Evolutionary conservation across 73 alveolate genomes (phyloP), one percentile per base, ranked within the genome.

Genomic region (Tetrahymena malaccensis): DNA sequence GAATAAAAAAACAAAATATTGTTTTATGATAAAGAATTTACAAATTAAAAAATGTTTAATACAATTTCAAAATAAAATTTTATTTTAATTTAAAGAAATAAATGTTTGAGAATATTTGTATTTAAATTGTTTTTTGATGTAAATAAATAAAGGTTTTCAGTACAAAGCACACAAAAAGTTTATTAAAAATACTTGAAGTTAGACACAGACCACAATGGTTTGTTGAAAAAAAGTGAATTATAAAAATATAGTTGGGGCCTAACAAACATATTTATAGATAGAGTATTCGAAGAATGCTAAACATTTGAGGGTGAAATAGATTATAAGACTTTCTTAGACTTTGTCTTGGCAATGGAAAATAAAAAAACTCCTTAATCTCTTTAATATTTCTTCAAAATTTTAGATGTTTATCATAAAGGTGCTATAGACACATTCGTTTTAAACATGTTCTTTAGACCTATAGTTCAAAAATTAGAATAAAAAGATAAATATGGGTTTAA

Each of bases 301-400:
- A 98, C 99, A 55, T 98, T 98, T 94, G 99, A 98, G 96, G 99
- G 99, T 35, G 99, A 98, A 89, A 98, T 98, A 98, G 99, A 99
- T 97, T 99, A 98, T 97, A 99, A 99, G 95, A 98, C 99, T 38
- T 99, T 99, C 97, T 94, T 98, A 10, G 99, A 99, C 96, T 99
- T 99, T 94, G 99, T 99, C 38, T 98, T 99, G 37, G 99, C 99
- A 5, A 98, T 99, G 99, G 99, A 99, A 97, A 99, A 99, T 97
- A 99, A 99, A 95, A 99, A 99, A 96, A 95, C 99, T 55, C 99
- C 99, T 21, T 96, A 98, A 96, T 98, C 98, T 94, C 97, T 98
- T 27, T 96, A 97, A 85, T 98, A 96, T 85, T 98, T 98, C 85
- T 98, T 98, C 98, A 98, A 99, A 95, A 98, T 98, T 10, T 85